A percentile compares a stretch with the other conserved stretches of the same genome.
phyloP scores from a whole-genome alignment of 768 basidiomycete species.

The Termitomyces sp. region DNA sequence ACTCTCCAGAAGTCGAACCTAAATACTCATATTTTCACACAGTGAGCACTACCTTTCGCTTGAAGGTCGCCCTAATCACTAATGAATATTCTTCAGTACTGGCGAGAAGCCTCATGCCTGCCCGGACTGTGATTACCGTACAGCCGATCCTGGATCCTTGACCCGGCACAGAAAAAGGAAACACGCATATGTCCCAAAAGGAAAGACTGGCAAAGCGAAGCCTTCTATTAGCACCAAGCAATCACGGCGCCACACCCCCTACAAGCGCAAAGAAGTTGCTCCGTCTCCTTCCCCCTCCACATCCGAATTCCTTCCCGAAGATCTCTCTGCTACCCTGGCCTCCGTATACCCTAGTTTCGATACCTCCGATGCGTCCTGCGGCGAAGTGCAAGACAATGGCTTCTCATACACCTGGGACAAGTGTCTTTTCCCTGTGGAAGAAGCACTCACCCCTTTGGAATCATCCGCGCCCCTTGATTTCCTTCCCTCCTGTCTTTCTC shows the following conservation, averaged over 20 bases:
- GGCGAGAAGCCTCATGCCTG: conserved; percentile 24
- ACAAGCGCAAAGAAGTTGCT: not conserved
- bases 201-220: not conserved
- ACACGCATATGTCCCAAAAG: conserved; percentile 20
- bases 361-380: not conserved
- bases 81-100: conserved; percentile 17
- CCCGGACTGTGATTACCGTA: conserved; percentile 23
- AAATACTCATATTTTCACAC: conserved; percentile 27
- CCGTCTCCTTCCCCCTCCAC: not conserved
- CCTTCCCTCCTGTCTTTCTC: not conserved
- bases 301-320: not conserved
- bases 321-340: not conserved
- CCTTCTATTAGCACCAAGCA: not conserved
- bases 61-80: not conserved
- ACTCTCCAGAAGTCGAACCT: conserved; percentile 30
- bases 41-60: conserved; percentile 18
- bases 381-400: not conserved
- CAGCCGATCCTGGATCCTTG: conserved; percentile 26
- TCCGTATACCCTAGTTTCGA: not conserved
- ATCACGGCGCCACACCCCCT: conserved; percentile 1
- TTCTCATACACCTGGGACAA: conserved; percentile 7
- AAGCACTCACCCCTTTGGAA: not conserved
- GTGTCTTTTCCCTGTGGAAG: not conserved
- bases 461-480: not conserved
- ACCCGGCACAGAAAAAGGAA: conserved; percentile 28